Base-by-base conservation (phyloP, 768 basidiomycete genomes). In the Kwoniella shandongensis region DNA sequence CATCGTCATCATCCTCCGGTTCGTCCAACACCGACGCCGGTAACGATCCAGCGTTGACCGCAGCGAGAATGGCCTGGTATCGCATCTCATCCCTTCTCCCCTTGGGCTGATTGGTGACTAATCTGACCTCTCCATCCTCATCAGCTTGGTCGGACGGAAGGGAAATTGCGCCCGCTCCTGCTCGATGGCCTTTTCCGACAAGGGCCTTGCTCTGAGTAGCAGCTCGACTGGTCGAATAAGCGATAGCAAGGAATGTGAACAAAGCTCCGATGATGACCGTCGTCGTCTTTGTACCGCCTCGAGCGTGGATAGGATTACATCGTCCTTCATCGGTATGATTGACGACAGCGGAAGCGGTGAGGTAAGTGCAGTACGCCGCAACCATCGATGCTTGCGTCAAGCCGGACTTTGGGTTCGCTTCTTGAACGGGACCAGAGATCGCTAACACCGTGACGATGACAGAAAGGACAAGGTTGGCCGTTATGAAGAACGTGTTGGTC, bases 241-340 rank as follows among this genome's bases (percentile, higher is more conserved):
- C 94, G 65, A 99, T 96, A 4, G 96, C 93, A 44, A 98, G 78
- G 84, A 99, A 99, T 0, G 96, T 99, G 78, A 99, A 96, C 11
- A 91, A 76, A 7, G 90, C 96, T 27, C 96, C 96, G 41, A 97
- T 81, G 25, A 97, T 80, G 44, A 96, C 85, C 1, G 89, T 87
- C 7, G 91, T 91, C 35, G 85, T 91, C 58, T 86, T 85, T 0
- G 93, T 88, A 1, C 80, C 79, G 41, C 72, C 79, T 41, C 81
- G 80, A 57, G 84, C 83, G 45, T 85, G 86, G 10, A 97, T 81
- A 0, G 96, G 96, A 76, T 98, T 98, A 80, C 96, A 99, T 3
- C 70, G 59, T 44, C 80, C 79, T 17, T 71, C 66, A 67, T 93
- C 88, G 7, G 85, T 84, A 77, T 94, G 90, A 72, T 98, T 98